These are phyloP conservation scores for Sphagnum magellanicum DNA, from an alignment of 228 moss, liverwort and hornwort genomes.

Conservation along the genomic window DNA sequence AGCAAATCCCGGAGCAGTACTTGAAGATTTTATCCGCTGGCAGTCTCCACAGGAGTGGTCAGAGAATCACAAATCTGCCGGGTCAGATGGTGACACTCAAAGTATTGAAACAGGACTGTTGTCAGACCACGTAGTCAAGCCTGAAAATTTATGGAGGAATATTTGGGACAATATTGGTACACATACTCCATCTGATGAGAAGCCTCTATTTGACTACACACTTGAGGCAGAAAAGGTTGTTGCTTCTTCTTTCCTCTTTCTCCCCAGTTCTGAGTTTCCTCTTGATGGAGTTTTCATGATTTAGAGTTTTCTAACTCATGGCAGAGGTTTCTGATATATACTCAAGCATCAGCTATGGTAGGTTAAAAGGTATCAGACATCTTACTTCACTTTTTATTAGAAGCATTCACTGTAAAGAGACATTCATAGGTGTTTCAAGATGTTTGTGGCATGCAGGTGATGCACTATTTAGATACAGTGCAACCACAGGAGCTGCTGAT, in stretches of 20 bases:
- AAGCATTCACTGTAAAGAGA: neutral
- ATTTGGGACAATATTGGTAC: conserved; percentile 71
- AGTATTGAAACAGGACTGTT: conserved; percentile 45
- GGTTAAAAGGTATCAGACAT: neutral
- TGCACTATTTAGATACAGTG: conserved; percentile 86
- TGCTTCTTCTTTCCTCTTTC: too few relatives aligned
- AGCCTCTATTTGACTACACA: conserved; percentile 74
- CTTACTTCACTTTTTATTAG: neutral
- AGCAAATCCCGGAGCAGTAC: conserved; percentile 76
- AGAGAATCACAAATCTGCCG: conserved; percentile 22
- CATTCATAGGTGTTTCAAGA: too few relatives aligned
- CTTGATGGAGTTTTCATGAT: neutral
- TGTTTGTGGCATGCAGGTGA: conserved; percentile 34
- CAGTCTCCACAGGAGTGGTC: conserved; percentile 68
- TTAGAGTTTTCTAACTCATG: neutral
- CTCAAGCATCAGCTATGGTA: neutral
- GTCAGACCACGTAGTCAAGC: conserved; percentile 55
- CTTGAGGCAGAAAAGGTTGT: conserved; percentile 90
- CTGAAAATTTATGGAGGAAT: conserved; percentile 54
- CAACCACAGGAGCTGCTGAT: conserved; percentile 72
- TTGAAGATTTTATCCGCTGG: conserved; percentile 91
- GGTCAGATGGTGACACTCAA: conserved; percentile 33
- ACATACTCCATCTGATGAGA: conserved; percentile 66
- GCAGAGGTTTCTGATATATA: neutral
- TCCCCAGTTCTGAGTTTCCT: neutral